Conservation (phyloP, 495 filamentous ascomycete species). For the Clavariopsis aquatica region DNA sequence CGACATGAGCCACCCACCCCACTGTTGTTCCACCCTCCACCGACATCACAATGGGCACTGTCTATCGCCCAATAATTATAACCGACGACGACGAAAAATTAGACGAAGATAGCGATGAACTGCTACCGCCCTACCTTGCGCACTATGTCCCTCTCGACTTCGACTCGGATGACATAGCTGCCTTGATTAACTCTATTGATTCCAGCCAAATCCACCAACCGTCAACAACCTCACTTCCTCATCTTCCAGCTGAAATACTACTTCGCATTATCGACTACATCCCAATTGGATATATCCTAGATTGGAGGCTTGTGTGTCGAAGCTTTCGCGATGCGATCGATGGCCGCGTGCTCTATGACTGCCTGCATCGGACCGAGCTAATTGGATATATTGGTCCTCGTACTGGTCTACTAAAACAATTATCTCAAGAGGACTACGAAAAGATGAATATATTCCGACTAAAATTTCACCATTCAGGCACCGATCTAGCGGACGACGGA, state of each 20-base stretch:
- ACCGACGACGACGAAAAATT: neutral
- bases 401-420: neutral
- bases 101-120: neutral
- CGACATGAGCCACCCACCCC: too few species aligned
- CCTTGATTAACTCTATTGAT: conserved; percentile 22
- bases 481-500: neutral
- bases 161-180: conserved; percentile 21
- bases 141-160: conserved; percentile 18
- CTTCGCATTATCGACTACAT: conserved; percentile 15
- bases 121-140: conserved; percentile 10
- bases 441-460: neutral
- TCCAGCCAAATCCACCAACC: conserved; percentile 4
- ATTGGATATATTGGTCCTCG: conserved; percentile 12
- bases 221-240: neutral
- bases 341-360: conserved; percentile 4
- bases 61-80: neutral
- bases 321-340: conserved; percentile 24
- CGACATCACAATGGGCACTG: neutral
- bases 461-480: neutral
- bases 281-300: conserved; percentile 19
- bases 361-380: conserved; percentile 10
- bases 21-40: too few species aligned
- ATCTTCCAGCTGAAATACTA: conserved; percentile 26
- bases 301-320: conserved; percentile 18
- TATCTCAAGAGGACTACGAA: neutral